phyloP scores from a whole-genome alignment of 352 stramenopile species.

The Phytophthora fragariaefolia region DNA sequence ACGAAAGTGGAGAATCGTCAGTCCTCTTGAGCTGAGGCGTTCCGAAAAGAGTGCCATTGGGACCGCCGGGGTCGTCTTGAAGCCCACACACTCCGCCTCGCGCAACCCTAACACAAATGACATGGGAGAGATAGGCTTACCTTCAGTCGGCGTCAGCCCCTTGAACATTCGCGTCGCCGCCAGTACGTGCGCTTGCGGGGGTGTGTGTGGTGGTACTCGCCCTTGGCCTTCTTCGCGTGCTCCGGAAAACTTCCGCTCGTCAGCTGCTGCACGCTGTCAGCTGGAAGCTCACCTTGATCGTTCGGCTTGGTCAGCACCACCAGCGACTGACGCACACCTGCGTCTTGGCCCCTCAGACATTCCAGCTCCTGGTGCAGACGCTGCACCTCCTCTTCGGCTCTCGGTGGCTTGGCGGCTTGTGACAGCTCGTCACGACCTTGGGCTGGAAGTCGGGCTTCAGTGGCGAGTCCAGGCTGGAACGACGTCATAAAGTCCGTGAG shows the following conservation, averaged over 20 bases:
- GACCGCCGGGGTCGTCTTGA: constrained; percentile 10
- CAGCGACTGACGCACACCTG: too few species aligned
- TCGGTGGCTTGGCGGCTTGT: too few species aligned
- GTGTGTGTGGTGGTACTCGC: constrained; percentile 3
- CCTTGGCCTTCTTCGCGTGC: background rate
- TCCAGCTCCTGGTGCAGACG: background rate
- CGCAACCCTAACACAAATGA: constrained; percentile 19
- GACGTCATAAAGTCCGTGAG: constrained; percentile 18
- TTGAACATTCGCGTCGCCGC: constrained; percentile 13
- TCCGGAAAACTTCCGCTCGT: background rate
- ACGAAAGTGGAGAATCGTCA: constrained; percentile 16
- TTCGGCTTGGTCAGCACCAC: background rate
- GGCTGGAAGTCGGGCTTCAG: background rate
- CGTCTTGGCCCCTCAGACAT: too few species aligned
- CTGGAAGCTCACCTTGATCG: constrained; percentile 8
- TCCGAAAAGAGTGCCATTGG: constrained; percentile 20
- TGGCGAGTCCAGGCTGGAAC: constrained; percentile 15
- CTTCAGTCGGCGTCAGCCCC: background rate
- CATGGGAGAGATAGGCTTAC: constrained; percentile 20
- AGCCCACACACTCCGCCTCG: constrained; percentile 9
- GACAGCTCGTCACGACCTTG: background rate
- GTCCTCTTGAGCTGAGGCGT: constrained; percentile 9
- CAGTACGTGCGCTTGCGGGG: constrained; percentile 7
- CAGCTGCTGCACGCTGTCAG: background rate
- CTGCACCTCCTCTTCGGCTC: too few species aligned